Base-by-base conservation (phyloP, 176 grass and related monocot genomes). In the barley (Hordeum vulgare) region DNA sequence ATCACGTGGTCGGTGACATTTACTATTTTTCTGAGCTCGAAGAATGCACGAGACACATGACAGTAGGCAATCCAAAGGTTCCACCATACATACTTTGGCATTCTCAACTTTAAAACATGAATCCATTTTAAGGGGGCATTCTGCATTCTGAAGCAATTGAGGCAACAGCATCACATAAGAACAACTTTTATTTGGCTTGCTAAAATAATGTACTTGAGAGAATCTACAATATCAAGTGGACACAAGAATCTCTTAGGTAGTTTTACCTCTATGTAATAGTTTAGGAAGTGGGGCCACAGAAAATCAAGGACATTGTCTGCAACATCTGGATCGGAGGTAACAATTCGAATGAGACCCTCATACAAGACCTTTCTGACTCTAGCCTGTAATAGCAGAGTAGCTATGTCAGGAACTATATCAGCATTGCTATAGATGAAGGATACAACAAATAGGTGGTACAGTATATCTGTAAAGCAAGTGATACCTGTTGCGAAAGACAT, bases 401-500 rank as follows among this genome's bases (percentile, higher is more conserved):
- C 20, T 41, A 78, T 64, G 29, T 72, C 63, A n/a, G 39, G 59
- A 60, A 61, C n/a, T 20, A 37, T 45, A 64, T 24, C 78, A 66
- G 21, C 57, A 67, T 28, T 66, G 6, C 56, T 62, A 82, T 33
- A 85, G 45, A 74, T 75, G 72, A 80, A 78, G n/a, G 14, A 40
- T 39, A 80, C 11, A 81, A 45, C 9, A 61, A 40, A 77, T 57
- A 56, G 7, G 27, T 62, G 53, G 33, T 78, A 57, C 34, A 72
- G 39, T 61, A 59, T 44, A 60, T 49, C 41, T 44, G 24, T 39
- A 84, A 85, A 80, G 23, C 35, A 85, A 82, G 39, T 61, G 29
- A 84, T 62, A 97, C 92, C 92, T 97, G 88, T 71, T 97, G 90
- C 2, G 81, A 91, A 45, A 97, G 84, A 90, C 94, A 94, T 85